phyloP scores from a whole-genome alignment of 805 yeast species.

The Lachancea quebecensis region DNA sequence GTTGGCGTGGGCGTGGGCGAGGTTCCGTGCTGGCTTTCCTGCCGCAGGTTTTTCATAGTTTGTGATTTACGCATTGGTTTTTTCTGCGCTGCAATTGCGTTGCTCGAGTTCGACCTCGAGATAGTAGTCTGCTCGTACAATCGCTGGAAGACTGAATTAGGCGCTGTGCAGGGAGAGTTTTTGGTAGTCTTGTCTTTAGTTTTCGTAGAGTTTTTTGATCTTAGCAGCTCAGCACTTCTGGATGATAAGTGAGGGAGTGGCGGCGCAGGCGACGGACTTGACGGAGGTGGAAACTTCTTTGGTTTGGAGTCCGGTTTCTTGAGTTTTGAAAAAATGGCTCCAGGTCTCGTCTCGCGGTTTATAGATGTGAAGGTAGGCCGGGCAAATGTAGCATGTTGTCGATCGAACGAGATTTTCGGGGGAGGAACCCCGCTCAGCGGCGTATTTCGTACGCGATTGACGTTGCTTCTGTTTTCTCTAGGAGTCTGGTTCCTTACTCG shows the following conservation, averaged over 20 bases:
- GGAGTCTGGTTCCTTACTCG: constrained; percentile 10
- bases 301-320: constrained; percentile 3
- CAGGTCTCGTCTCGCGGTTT: constrained; percentile 12
- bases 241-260: no score
- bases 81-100: not conserved
- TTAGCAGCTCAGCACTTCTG: no score
- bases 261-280: not conserved
- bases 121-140: constrained; percentile 18
- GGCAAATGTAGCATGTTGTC: constrained; percentile 20
- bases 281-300: not conserved
- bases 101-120: constrained; percentile 20
- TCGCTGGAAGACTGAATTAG: constrained; percentile 23
- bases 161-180: not conserved
- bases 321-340: constrained; percentile 6
- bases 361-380: constrained; percentile 23
- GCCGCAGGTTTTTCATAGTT: constrained; percentile 9
- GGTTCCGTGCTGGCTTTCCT: not conserved
- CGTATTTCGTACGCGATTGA: constrained; percentile 13
- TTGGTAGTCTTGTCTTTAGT: not conserved
- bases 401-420: not conserved
- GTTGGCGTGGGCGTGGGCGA: not conserved
- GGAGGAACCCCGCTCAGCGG: constrained; percentile 9
- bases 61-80: constrained; percentile 5
- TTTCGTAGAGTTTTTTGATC: not conserved
- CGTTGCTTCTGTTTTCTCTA: constrained; percentile 6